Percentiles rank a stretch among this genome's conserved stretches.
These are phyloP conservation scores for Stephania yunnanensis DNA, from an alignment of 164 flowering plant genomes.

Conservation along the genomic window DNA sequence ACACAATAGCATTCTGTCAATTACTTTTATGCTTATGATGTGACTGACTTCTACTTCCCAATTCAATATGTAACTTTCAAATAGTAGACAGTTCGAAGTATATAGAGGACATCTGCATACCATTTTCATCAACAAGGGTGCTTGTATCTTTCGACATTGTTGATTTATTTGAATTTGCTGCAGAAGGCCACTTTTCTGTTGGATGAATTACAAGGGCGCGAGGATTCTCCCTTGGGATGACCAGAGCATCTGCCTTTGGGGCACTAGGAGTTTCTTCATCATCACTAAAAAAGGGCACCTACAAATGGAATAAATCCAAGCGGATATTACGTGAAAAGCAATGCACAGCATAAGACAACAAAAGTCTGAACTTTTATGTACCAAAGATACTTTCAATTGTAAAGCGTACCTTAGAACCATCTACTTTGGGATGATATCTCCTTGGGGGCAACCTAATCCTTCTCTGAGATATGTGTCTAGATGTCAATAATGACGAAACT, in stretches of 20 bases:
- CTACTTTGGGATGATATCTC: conserved; percentile 70
- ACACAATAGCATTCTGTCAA: not conserved
- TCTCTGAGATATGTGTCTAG: conserved; percentile 82
- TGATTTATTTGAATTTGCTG: conserved; percentile 40
- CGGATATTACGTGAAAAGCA: not conserved
- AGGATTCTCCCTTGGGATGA: conserved; percentile 94
- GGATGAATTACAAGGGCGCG: conserved; percentile 84
- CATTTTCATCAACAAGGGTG: conserved; percentile 46
- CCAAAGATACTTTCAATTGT: not conserved
- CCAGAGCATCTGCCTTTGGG: conserved; percentile 95
- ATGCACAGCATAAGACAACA: not conserved
- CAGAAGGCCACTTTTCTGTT: conserved; percentile 55
- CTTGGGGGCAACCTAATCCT: conserved; percentile 77
- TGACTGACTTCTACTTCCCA: not conserved
- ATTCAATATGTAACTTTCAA: not conserved
- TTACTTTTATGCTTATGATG: not conserved
- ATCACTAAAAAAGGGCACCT: conserved; percentile 88
- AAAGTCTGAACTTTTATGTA: not conserved
- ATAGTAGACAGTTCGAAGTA: not conserved
- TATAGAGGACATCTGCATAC: conserved; percentile 25
- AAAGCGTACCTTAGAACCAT: conserved; percentile 60
- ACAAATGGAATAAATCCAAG: conserved; percentile 16
- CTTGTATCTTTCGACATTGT: conserved; percentile 35
- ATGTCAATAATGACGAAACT: conserved; percentile 74
- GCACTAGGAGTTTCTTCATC: conserved; percentile 81